Evolutionary conservation across 306 rosid species (phyloP).

Genomic region (Rubus idaeus): DNA sequence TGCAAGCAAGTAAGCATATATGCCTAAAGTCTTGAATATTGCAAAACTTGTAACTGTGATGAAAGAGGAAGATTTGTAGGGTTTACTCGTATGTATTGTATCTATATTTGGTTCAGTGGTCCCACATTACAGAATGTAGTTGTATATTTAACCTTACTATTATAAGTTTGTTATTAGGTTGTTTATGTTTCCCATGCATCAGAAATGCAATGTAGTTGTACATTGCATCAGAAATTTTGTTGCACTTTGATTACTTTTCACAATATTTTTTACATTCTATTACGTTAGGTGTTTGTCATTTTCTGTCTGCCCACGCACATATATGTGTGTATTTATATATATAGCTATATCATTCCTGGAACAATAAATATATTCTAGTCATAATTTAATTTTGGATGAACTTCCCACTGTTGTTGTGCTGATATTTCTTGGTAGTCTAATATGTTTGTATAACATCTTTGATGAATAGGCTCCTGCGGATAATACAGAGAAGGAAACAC

Average conservation of each 20-base stretch:
- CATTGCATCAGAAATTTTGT: neutral
- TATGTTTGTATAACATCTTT: conserved; percentile 20
- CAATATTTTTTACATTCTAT: too few species aligned
- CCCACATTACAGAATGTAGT: neutral
- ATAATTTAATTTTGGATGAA: neutral
- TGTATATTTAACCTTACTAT: neutral
- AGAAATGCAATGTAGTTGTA: too few species aligned
- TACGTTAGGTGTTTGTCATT: neutral
- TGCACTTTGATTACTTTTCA: too few species aligned
- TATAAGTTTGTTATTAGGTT: neutral
- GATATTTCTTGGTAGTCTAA: neutral
- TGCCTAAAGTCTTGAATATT: neutral
- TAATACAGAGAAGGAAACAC: conserved; percentile 43
- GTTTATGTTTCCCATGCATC: neutral
- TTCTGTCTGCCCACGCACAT: neutral
- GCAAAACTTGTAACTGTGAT: neutral
- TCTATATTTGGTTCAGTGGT: conserved; percentile 1
- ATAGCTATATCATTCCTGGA: neutral
- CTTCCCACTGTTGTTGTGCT: neutral
- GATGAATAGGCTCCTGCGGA: conserved; percentile 43
- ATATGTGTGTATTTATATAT: neutral
- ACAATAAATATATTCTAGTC: neutral
- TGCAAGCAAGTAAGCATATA: neutral
- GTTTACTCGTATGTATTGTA: neutral
- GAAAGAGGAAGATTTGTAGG: neutral